Evolutionary conservation across 176 grass and related monocot species (phyloP), one percentile per base, ranked within the genome.

Genomic region (Panicum miliaceum): DNA sequence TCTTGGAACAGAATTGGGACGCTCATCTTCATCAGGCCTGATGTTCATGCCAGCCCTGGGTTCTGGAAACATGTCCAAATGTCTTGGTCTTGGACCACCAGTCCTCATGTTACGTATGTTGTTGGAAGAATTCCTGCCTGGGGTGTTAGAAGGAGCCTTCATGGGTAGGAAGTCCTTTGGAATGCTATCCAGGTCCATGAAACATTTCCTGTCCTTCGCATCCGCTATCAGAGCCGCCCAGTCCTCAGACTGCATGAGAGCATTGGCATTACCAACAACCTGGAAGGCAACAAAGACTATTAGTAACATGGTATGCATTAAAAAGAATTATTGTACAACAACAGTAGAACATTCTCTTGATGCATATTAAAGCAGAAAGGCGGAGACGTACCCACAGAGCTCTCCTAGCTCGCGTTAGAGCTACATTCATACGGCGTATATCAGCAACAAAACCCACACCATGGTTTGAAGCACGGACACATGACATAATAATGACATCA

Each of bases 371-470:
- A 40, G 48, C 58, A 43, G 9, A 53, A 64, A 25, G 25, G 25
- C 27, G 77, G 62, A 51, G 7, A 38, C 53, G 12, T 92, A 99
- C 97, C 97, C 97, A 99, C 42, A 99, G 79, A 78, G 93, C 93
- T 86, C 97, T 96, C 73, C 84, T 88, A 71, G 97, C 97, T 61
- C 97, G 91, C 82, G 97, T 99, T 75, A 99, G 93, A 75, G 97
- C 97, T 62, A 99, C 97, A 94, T 99, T 99, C 97, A 99, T 99
- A 77, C 97, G 89, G 0, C 97, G 90, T 84, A 99, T 96, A 79
- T 99, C 97, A 78, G 97, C 93, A 84, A 99, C 97, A 86, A 99
- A 99, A 50, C 97, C 97, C 45, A 99, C 97, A 29, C 97, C 97
- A 84, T 96, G 93, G 67, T 86, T 94, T 66, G 97, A 99, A 37